Base-by-base conservation (phyloP, 345 rosid species). In the Anacardium occidentale region DNA sequence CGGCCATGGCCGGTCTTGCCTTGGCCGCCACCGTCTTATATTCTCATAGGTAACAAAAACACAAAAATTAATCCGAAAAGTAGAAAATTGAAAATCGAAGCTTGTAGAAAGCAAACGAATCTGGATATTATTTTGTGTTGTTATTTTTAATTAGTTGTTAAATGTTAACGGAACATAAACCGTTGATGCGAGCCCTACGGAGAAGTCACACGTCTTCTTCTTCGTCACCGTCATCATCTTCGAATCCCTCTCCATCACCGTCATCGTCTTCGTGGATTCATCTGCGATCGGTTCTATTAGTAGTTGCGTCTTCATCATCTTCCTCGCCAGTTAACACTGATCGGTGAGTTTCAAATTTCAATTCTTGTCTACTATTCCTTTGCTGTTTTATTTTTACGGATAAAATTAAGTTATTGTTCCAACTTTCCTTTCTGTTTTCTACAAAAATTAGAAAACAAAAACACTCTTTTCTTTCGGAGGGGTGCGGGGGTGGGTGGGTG, bases 1-100 rank as follows among this genome's bases (percentile, higher is more conserved):
- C 89, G 84, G 89, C 85, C 88, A 81, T 89, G 90, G 92, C 89
- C 65, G 91, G 92, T 62, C 75, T 90, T 73, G 91, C 94, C 82
- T 83, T 88, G 76, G 82, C 87, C 74, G 82, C 84, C 79, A 85
- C 92, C 77, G 69, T 85, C 82, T 76, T 82, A 79, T 89, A 81
- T 80, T 85, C 89, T 55, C 85, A 84, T 79, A 85, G 94, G 90
- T 89, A 83, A 15, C 40, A 14, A 25, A 13, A 73, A 54, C 2
- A 21, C 65, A 68, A 70, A 25, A 6, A 5, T 15, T 62, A 15
- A 57, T 29, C n/a, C 14, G n/a, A 21, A 61, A 50, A 0, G 4
- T 1, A 65, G 60, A 67, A 21, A 44, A 1, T 7, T 44, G 44
- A 37, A 25, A 69, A n/a, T 71, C 50, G 32, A 26, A 62, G 57